Percentiles rank a stretch among this genome's conserved stretches.
These are phyloP conservation scores for Clitopilus passeckerianus DNA, from an alignment of 768 basidiomycete species.

Conservation along the genomic window DNA sequence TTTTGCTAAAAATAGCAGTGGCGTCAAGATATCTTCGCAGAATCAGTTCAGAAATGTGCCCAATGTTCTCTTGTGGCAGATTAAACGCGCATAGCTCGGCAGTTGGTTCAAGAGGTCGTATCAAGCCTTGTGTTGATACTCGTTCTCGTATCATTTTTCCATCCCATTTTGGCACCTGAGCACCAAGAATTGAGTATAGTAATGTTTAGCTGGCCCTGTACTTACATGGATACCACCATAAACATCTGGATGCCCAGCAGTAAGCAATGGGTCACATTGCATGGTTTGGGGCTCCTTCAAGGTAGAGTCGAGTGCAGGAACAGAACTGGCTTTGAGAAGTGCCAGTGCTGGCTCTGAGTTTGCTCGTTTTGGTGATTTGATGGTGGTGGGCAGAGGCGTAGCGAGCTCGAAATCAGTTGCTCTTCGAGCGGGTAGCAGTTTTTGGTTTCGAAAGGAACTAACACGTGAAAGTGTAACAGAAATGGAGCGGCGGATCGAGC, in stretches of 20 bases:
- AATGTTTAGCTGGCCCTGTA: too few relatives aligned
- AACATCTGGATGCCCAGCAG: slow-evolving; percentile 58
- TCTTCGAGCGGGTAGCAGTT: neutral
- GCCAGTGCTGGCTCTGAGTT: neutral
- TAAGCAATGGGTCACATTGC: slow-evolving; percentile 8
- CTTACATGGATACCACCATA: slow-evolving; percentile 50
- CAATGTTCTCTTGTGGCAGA: slow-evolving; percentile 63
- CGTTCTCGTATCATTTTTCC: slow-evolving; percentile 88
- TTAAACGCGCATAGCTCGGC: slow-evolving; percentile 60
- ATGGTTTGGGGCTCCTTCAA: slow-evolving; percentile 14
- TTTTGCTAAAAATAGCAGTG: slow-evolving; percentile 55
- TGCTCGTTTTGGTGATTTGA: neutral
- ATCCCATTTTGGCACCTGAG: slow-evolving; percentile 32
- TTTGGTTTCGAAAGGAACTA: neutral
- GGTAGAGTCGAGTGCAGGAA: slow-evolving; percentile 13
- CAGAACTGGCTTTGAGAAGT: slow-evolving; percentile 11
- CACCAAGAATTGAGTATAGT: neutral
- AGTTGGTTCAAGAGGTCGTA: slow-evolving; percentile 77
- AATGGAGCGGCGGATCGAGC: neutral
- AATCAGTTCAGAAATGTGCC: slow-evolving; percentile 68
- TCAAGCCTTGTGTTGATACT: slow-evolving; percentile 74
- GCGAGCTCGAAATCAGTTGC: neutral
- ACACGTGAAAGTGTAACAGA: neutral
- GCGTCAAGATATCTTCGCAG: slow-evolving; percentile 74
- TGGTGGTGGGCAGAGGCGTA: neutral